A percentile compares a stretch with the other conserved stretches of the same genome.
These are phyloP conservation scores for Dictyostelium firmibasis DNA, from an alignment of 78 protist genomes.

Conservation along the genomic window DNA sequence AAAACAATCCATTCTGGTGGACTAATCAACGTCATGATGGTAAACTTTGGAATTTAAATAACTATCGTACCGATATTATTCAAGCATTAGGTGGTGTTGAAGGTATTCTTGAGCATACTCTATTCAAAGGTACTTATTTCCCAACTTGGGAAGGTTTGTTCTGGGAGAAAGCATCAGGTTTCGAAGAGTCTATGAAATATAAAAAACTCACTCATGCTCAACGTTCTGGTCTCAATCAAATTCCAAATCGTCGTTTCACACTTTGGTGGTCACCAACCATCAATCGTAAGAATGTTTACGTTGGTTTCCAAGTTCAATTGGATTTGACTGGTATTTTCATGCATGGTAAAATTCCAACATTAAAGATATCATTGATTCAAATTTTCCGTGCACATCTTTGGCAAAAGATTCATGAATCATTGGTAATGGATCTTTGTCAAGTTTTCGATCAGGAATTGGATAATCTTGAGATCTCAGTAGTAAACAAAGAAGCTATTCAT, in stretches of 20 bases:
- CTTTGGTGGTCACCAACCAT: slow-evolving; percentile 99
- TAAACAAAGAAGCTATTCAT: slow-evolving; percentile 99
- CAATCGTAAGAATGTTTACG: slow-evolving; percentile 99
- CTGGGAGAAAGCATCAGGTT: slow-evolving; percentile 98
- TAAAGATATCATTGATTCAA: slow-evolving; percentile 99
- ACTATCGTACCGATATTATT: slow-evolving; percentile 99
- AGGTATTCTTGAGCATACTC: slow-evolving; percentile 99
- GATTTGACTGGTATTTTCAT: slow-evolving; percentile 99
- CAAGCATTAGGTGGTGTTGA: slow-evolving; percentile 99
- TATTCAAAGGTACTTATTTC: slow-evolving; percentile 99
- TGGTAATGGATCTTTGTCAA: slow-evolving; percentile 97
- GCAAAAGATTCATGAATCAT: slow-evolving; percentile 99
- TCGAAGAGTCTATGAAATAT: slow-evolving; percentile 95
- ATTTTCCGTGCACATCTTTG: slow-evolving; percentile 99
- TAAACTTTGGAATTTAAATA: slow-evolving; percentile 99
- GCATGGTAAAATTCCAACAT: slow-evolving; percentile 99
- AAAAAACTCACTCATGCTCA: slow-evolving; percentile 99
- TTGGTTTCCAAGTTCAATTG: slow-evolving; percentile 99
- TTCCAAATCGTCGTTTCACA: slow-evolving; percentile 99
- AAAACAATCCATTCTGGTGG: slow-evolving; percentile 99
- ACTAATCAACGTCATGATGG: slow-evolving; percentile 99
- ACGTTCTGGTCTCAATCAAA: slow-evolving; percentile 99
- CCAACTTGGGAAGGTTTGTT: slow-evolving; percentile 99
- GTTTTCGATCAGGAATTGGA: slow-evolving; percentile 99
- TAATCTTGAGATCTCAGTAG: slow-evolving; percentile 97